Evolutionary conservation across 352 stramenopile genomes (phyloP), one percentile per base, ranked within the genome.

Genomic region (Peronospora belbahrii): DNA sequence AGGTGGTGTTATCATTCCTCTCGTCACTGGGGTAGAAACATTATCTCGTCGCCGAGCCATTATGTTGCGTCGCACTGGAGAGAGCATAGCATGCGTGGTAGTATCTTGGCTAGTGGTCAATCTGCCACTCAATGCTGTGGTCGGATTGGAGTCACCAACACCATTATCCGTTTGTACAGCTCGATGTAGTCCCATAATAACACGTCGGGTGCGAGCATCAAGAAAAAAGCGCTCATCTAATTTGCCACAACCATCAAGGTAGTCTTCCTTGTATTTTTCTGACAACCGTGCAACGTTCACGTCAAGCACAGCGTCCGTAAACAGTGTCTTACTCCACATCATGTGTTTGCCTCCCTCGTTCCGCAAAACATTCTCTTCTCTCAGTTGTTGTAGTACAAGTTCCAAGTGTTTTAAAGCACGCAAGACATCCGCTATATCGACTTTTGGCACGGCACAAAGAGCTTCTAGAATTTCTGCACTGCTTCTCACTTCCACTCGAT

Each of bases 191-290:
- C 57, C 70, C 43, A 78, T 67, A 11, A 83, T 60, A 4, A 65
- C 58, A 5, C 59, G 48, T 36, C 59, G 55, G 14, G 59, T 49
- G 2, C 23, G 28, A 8, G 47, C 28, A 51, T 83, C 54, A 24
- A 83, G 20, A 52, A 74, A 84, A 24, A 84, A 68, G 1, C 67
- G 62, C 30, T 86, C 74, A 33, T 86, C 72, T 11, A 86, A 47
- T 42, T 81, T 75, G 7, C 74, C 59, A 59, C 59, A 74, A 2
- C 63, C 48, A 23, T 60, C 52, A 3, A 86, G 25, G 24, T 79
- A 82, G n/a, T 68, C 60, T 9, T 59, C 33, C 4, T 59, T 40
- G 56, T 86, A 86, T 36, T 64, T 59, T 6, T 57, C 42, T 3
- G 48, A 46, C 6, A 86, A 39, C 3, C 40, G 48, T 6, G 49